Evolutionary conservation across 2,329 filamentous ascomycete genomes (phyloP), one percentile per base, ranked within the genome.

Genomic region (Arthrocladium fulminans): DNA sequence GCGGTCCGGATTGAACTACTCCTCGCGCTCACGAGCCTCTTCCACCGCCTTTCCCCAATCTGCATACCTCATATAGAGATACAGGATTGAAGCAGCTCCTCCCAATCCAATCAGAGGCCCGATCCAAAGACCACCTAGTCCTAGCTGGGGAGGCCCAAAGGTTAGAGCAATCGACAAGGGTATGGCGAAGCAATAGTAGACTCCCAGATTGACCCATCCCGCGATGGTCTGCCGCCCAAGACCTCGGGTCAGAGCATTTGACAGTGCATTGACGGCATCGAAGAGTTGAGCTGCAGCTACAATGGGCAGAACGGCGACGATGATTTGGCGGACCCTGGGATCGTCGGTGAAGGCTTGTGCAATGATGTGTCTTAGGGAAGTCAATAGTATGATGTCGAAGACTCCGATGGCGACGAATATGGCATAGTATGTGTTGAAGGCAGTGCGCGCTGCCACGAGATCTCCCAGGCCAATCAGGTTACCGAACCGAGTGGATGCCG

Each of bases 401-500:
- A 84, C 45, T 23, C 86, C 85, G 20, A 90, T 73, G 24, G 81
- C 49, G 40, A 75, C 67, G 3, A 81, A 80, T 2, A 75, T 75
- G 1, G 73, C 68, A 49, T 88, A 73, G 1, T 79, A 79, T 45
- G 89, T 86, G 63, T 74, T 79, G 25, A 81, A 83, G 1, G 82
- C 83, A 2, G 76, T 82, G 61, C 80, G 83, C 15, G 87, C 87
- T 0, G 86, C 83, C 42, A 81, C 77, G 4, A 85, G 77, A 3
- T 92, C 73, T 2, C 80, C 81, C 1, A 87, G 86, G 9, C 88
- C 88, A 52, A 94, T 88, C 20, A 94, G 71, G 59, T 94, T 94
- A 23, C 87, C 88, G 3, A 92, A 80, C 2, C 88, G 78, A 0
- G 87, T 94, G 2, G 81, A 86, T 0, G 83, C 79, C 3, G 86